These are phyloP conservation scores for Hericium erinaceus DNA, from an alignment of 768 basidiomycete species.

Conservation along the genomic window DNA sequence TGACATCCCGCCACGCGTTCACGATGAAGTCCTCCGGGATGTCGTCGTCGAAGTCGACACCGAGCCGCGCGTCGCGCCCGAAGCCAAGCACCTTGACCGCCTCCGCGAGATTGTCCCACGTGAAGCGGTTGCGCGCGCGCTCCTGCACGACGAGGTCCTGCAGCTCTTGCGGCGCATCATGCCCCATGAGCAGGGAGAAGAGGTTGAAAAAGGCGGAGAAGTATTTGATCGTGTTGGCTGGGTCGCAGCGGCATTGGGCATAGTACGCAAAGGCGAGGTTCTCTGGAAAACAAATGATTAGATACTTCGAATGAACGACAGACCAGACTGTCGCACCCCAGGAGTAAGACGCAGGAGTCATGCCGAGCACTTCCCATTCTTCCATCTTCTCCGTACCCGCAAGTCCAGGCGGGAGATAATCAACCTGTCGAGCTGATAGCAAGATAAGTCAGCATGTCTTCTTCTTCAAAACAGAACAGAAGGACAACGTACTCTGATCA, in stretches of 20 bases:
- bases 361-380: conserved; percentile 43
- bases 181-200: conserved; percentile 38
- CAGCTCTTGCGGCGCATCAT: conserved; percentile 36
- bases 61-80: conserved; percentile 45
- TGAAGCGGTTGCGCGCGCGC: conserved; percentile 55
- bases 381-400: conserved; percentile 31
- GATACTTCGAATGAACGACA: not conserved
- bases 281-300: conserved; percentile 31
- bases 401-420: conserved; percentile 16
- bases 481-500: conserved; percentile 57
- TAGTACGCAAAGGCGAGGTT: conserved; percentile 71
- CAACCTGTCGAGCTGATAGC: conserved; percentile 15
- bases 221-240: conserved; percentile 49
- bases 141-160: conserved; percentile 55
- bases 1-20: conserved; percentile 56
- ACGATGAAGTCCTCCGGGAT: conserved; percentile 63
- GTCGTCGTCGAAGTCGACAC: conserved; percentile 62
- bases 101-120: conserved; percentile 39
- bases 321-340: conserved; percentile 34
- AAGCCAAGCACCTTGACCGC: conserved; percentile 55
- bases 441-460: not conserved
- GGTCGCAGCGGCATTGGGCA: conserved; percentile 77
- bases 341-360: conserved; percentile 59
- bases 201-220: conserved; percentile 51
- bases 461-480: not conserved